Percentiles rank a stretch among this genome's conserved stretches.
Evolutionary conservation across 1,284 basidiomycete genomes (phyloP).

Genomic region (Cryptococcus jaspeensis): DNA sequence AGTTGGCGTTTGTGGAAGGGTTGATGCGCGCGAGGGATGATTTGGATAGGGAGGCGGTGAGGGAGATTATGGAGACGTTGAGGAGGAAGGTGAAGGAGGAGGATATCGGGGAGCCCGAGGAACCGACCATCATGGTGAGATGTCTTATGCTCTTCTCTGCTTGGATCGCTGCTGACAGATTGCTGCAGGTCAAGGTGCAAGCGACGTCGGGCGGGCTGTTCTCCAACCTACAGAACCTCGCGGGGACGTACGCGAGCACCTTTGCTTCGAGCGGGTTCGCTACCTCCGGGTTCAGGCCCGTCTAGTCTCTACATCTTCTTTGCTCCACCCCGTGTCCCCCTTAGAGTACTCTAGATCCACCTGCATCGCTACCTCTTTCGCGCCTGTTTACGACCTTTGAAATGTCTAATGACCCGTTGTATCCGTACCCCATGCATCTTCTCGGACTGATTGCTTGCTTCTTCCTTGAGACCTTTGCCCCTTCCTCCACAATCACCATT

Average conservation of each 20-base stretch:
- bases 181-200: constrained; percentile 38
- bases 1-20: constrained; percentile 84
- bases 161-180: not conserved
- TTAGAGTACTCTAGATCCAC: too few species aligned
- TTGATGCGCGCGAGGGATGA: constrained; percentile 87
- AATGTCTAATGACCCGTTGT: too few species aligned
- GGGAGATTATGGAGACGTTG: constrained; percentile 90
- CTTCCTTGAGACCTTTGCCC: too few species aligned
- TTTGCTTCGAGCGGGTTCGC: constrained; percentile 15
- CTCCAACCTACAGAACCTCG: constrained; percentile 39
- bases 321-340: not conserved
- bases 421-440: too few species aligned
- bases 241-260: constrained; percentile 35
- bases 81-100: constrained; percentile 90
- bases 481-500: too few species aligned
- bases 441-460: too few species aligned
- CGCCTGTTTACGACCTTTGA: too few species aligned
- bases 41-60: constrained; percentile 80
- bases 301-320: not conserved
- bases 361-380: too few species aligned
- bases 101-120: constrained; percentile 66
- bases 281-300: constrained; percentile 3
- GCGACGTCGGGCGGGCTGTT: constrained; percentile 34
- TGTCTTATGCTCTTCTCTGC: constrained; percentile 28
- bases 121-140: constrained; percentile 59